These are phyloP conservation scores for Thalia dealbata DNA, from an alignment of 176 grass and related monocot genomes.

Conservation along the genomic window DNA sequence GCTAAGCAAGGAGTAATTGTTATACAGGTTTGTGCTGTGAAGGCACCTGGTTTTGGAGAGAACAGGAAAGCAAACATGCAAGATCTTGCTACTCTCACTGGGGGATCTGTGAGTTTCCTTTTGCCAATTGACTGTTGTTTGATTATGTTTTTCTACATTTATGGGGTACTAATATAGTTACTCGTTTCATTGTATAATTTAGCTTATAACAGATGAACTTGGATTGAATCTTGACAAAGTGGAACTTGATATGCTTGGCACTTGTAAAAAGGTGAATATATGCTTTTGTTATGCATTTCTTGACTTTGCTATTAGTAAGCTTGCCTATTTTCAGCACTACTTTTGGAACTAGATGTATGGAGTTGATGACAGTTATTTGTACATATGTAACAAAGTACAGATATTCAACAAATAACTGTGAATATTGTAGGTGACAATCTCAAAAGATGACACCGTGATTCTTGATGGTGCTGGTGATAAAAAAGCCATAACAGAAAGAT, in stretches of 20 bases:
- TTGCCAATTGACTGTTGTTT: neutral
- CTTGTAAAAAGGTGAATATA: constrained; percentile 22
- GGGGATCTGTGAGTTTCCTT: constrained; percentile 52
- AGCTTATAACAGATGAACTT: constrained; percentile 93
- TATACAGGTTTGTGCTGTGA: constrained; percentile 82
- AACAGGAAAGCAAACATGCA: constrained; percentile 90
- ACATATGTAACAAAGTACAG: neutral
- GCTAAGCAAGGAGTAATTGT: neutral
- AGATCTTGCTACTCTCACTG: constrained; percentile 87
- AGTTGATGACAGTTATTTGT: too few species aligned
- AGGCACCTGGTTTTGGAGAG: constrained; percentile 98
- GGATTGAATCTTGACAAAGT: constrained; percentile 95
- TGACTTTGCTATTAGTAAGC: neutral
- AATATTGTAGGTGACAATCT: constrained; percentile 65
- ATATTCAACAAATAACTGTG: neutral
- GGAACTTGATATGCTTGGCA: constrained; percentile 61
- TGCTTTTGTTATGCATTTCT: neutral
- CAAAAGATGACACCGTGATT: constrained; percentile 97
- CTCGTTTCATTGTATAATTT: constrained; percentile 18
- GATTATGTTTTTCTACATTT: neutral
- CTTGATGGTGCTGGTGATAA: constrained; percentile 91
- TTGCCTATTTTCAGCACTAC: too few species aligned
- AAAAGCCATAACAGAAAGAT: constrained; percentile 77
- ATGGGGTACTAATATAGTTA: neutral
- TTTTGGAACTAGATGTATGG: too few species aligned